Base-by-base conservation (phyloP, 192 early-diverging fungal genomes). In the Coemansia sp. region DNA sequence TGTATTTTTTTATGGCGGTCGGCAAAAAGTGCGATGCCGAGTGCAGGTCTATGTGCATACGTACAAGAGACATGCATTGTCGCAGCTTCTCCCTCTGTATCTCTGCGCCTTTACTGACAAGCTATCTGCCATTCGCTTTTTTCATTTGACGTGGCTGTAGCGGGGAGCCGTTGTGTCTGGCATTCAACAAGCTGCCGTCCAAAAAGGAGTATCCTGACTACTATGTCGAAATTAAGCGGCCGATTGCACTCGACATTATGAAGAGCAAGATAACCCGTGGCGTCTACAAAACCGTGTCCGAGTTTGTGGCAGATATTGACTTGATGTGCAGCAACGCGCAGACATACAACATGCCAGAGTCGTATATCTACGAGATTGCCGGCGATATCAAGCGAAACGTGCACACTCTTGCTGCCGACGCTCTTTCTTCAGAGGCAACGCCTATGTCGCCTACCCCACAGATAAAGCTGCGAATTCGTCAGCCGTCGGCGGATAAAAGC, bases 241-340 rank as follows among this genome's bases (percentile, higher is more conserved):
- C 97, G 6, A 93, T 97, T 59, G 90, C 95, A 0, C 80, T 99
- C 83, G 90, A 95, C 50, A 92, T 89, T 35, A 99, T 99, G 73
- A 84, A 89, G 73, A 80, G 85, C 52, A 84, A 89, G 41, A 89
- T 96, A 56, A 86, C 87, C 52, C 87, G 80, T 16, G 77, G 84
- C 28, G 77, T 85, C 48, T 97, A 97, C 73, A 81, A 85, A 42
- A 70, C 74, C 33, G 68, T 88, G 1, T 35, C 72, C 12, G 82
- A 86, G 52, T 95, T 95, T 75, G 77, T 84, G 25, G 83, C 85
- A 7, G 97, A 99, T 65, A 89, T 94, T 59, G 72, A 88, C 57
- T 72, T 93, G 28, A 93, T 99, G 93, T 94, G 92, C 72, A 64
- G 86, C 72, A 99, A 99, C 69, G 97, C 97, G 6, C 87, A 88